These are phyloP conservation scores for Sporothrix curviconia DNA, from an alignment of 2,329 filamentous ascomycete species.

Conservation along the genomic window DNA sequence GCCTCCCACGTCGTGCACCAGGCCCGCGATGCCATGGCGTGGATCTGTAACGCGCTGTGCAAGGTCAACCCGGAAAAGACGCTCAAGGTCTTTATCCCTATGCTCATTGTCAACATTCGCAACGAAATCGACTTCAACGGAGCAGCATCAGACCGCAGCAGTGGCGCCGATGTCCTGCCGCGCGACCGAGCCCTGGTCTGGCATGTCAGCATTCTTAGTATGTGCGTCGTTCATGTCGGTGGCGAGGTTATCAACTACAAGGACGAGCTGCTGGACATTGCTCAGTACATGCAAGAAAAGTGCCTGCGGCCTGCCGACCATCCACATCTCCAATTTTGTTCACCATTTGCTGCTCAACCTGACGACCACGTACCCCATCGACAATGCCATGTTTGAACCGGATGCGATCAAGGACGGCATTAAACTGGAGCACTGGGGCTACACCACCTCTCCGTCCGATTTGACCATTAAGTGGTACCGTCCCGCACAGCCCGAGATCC, in stretches of 20 bases:
- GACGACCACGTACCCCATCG: slow-evolving; percentile 87
- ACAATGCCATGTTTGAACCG: slow-evolving; percentile 83
- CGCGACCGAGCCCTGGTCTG: slow-evolving; percentile 89
- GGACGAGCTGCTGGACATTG: slow-evolving; percentile 82
- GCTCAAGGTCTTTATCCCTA: slow-evolving; percentile 80
- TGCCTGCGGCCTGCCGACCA: slow-evolving; percentile 89
- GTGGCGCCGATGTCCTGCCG: slow-evolving; percentile 85
- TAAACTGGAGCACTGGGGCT: slow-evolving; percentile 76
- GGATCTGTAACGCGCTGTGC: slow-evolving; percentile 93
- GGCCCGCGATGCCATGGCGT: slow-evolving; percentile 94
- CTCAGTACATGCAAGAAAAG: slow-evolving; percentile 91
- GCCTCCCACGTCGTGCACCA: slow-evolving; percentile 94
- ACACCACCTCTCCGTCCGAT: slow-evolving; percentile 63
- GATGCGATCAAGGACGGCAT: slow-evolving; percentile 64
- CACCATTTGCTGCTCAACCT: slow-evolving; percentile 93
- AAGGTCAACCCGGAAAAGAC: slow-evolving; percentile 94
- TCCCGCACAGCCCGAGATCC: slow-evolving; percentile 69
- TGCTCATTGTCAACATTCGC: slow-evolving; percentile 83
- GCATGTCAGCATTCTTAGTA: slow-evolving; percentile 94
- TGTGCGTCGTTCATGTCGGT: slow-evolving; percentile 96
- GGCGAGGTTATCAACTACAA: slow-evolving; percentile 84
- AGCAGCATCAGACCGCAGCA: slow-evolving; percentile 88
- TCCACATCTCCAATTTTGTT: slow-evolving; percentile 95
- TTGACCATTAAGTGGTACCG: slow-evolving; percentile 89
- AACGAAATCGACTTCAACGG: slow-evolving; percentile 97